Evolutionary conservation across 2,329 filamentous ascomycete species (phyloP).

Genomic region (Colletotrichum sp.): DNA sequence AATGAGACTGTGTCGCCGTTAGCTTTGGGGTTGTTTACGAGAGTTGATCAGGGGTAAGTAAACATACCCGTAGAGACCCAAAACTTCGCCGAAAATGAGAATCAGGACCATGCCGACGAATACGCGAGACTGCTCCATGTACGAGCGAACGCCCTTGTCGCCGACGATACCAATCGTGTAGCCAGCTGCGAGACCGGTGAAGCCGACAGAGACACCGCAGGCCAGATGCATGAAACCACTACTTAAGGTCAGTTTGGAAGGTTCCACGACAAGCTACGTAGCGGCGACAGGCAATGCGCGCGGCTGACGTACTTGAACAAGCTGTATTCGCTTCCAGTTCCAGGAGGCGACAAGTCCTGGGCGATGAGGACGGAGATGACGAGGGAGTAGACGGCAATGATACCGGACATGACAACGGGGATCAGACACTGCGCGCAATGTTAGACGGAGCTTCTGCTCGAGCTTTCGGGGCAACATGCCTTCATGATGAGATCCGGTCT

Average conservation of each 20-base stretch:
- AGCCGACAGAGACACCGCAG: slow-evolving; percentile 87
- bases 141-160: slow-evolving; percentile 90
- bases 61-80: slow-evolving; percentile 94
- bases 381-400: slow-evolving; percentile 96
- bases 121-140: slow-evolving; percentile 94
- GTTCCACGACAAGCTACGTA: not conserved
- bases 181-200: slow-evolving; percentile 91
- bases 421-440: slow-evolving; percentile 69
- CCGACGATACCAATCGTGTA: slow-evolving; percentile 97
- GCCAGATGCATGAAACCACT: slow-evolving; percentile 94
- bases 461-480: slow-evolving; percentile 49
- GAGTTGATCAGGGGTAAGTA: too few species aligned
- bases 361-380: slow-evolving; percentile 97
- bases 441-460: not conserved
- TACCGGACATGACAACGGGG: slow-evolving; percentile 97
- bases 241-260: slow-evolving; percentile 20
- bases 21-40: not conserved
- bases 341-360: slow-evolving; percentile 80
- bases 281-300: not conserved
- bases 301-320: slow-evolving; percentile 73
- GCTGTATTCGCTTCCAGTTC: slow-evolving; percentile 68
- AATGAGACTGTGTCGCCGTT: slow-evolving; percentile 68
- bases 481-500: slow-evolving; percentile 91
- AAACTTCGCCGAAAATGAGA: slow-evolving; percentile 96
- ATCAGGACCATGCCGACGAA: slow-evolving; percentile 99